These are phyloP conservation scores for Aspergillaceae sp. DNA, from an alignment of 2,329 filamentous ascomycete species.

Conservation along the genomic window DNA sequence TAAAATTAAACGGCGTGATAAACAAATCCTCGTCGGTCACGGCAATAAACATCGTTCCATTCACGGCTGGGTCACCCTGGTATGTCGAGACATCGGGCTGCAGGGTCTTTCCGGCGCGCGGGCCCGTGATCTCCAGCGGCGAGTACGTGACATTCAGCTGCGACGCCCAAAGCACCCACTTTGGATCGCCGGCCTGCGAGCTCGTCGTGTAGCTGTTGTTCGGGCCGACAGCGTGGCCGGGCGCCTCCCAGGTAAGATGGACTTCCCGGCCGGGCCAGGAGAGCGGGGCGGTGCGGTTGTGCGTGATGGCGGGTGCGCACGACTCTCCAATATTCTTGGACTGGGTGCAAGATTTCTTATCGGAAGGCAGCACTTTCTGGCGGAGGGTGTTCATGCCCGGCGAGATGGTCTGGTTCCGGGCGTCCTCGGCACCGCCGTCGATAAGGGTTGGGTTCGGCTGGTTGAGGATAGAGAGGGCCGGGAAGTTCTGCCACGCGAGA, in stretches of 20 bases:
- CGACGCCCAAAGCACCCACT: slow-evolving; percentile 65
- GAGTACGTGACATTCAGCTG: slow-evolving; percentile 71
- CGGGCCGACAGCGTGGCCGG: slow-evolving; percentile 61
- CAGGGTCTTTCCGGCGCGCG: slow-evolving; percentile 55
- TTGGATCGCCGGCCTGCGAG: slow-evolving; percentile 48
- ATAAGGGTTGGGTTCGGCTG: slow-evolving; percentile 65
- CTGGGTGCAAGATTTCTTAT: slow-evolving; percentile 49
- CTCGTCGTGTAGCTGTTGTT: slow-evolving; percentile 74
- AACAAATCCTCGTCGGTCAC: slow-evolving; percentile 60
- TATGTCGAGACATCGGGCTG: slow-evolving; percentile 65
- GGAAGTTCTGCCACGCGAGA: slow-evolving; percentile 79
- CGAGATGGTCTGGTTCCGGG: slow-evolving; percentile 52
- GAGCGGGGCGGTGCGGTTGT: slow-evolving; percentile 62
- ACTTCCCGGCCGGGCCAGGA: slow-evolving; percentile 67
- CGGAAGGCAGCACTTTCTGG: slow-evolving; percentile 21
- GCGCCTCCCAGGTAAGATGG: slow-evolving; percentile 62
- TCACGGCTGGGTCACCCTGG: slow-evolving; percentile 59
- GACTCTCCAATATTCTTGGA: slow-evolving; percentile 38
- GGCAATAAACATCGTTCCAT: slow-evolving; percentile 71
- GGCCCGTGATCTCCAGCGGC: slow-evolving; percentile 44
- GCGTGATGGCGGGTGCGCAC: slow-evolving; percentile 57
- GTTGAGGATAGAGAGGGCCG: slow-evolving; percentile 61
- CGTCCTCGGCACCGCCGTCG: slow-evolving; percentile 47
- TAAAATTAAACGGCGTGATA: slow-evolving; percentile 69
- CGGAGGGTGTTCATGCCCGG: slow-evolving; percentile 27